Base-by-base conservation (phyloP, 306 rosid genomes). In the Herpetospermum pedunculosum region DNA sequence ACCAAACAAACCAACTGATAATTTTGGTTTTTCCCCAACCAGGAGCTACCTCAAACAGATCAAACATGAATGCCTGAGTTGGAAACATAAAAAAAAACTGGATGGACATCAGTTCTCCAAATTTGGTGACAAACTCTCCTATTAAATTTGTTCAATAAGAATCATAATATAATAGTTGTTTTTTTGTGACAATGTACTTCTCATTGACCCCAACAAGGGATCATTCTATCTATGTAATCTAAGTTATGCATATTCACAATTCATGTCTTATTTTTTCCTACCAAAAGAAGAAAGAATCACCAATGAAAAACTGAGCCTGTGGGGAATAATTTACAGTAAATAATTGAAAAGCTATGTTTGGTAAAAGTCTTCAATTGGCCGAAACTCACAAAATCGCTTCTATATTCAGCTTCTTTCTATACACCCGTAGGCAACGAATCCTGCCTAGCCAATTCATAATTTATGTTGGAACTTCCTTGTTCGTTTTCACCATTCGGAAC, bases 401-500 rank as follows among this genome's bases (percentile, higher is more conserved):
- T 38, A 6, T 52, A 10, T 69, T 30, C 29, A 19, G 8, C 43
- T 10, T 49, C 25, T 25, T 38, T n/a, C 62, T 41, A 54, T 41
- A 48, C 35, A 59, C 53, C 70, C 76, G 83, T 77, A 44, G 84
- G 72, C 25, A 76, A 37, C 2, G 86, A 86, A 80, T 86, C 74
- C 76, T 84, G 86, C 79, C 85, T 80, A 30, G 88, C 75, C 81
- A 86, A 78, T 77, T 75, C 88, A 57, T 82, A 78, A 52, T 40
- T 81, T 76, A 79, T 72, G 18, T 69, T 58, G 0, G 82, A 73
- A 58, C 57, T 28, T 69, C 55, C 26, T 64, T 78, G 68, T 75
- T 48, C 78, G 29, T 76, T 65, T 55, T 76, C 89, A 13, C 21
- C 70, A 78, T 81, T 55, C 19, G 72, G 79, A 52, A 29, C 23